A percentile compares a stretch with the other conserved stretches of the same genome.
These are phyloP conservation scores for Biscogniauxia mediterranea DNA, from an alignment of 2,329 filamentous ascomycete genomes.

Conservation along the genomic window DNA sequence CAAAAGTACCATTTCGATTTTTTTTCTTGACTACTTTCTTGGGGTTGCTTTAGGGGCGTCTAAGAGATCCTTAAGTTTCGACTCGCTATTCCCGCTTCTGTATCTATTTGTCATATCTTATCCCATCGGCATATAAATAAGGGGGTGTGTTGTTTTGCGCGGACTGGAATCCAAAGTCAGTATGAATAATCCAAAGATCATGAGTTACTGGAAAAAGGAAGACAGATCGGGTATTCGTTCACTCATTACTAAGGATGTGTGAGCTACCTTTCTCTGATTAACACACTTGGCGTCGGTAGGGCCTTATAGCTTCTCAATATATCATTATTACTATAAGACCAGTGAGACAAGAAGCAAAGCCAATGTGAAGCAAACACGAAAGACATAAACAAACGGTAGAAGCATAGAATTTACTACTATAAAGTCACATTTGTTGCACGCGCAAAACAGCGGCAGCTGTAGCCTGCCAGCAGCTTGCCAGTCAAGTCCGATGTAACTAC, in stretches of 20 bases:
- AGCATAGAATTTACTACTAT: too few species aligned
- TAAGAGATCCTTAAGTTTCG: background rate
- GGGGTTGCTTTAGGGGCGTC: background rate
- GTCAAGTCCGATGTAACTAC: too few species aligned
- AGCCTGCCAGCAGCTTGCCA: too few species aligned
- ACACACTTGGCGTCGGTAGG: background rate
- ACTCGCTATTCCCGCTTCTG: background rate
- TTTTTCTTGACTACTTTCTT: background rate
- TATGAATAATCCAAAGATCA: background rate
- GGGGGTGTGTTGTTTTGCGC: too few species aligned
- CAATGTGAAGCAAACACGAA: too few species aligned
- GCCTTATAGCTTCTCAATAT: background rate
- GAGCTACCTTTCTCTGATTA: background rate
- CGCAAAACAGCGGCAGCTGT: too few species aligned
- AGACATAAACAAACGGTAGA: too few species aligned
- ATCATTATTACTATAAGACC: background rate
- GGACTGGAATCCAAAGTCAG: background rate
- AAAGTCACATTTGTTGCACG: too few species aligned
- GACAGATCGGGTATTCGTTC: background rate
- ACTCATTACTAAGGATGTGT: background rate
- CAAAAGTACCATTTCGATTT: background rate
- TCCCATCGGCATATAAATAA: background rate
- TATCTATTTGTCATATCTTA: background rate
- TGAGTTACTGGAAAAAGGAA: background rate
- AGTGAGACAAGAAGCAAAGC: background rate